Evolutionary conservation across 495 filamentous ascomycete genomes (phyloP).

Genomic region (Chaetomium fimeti): DNA sequence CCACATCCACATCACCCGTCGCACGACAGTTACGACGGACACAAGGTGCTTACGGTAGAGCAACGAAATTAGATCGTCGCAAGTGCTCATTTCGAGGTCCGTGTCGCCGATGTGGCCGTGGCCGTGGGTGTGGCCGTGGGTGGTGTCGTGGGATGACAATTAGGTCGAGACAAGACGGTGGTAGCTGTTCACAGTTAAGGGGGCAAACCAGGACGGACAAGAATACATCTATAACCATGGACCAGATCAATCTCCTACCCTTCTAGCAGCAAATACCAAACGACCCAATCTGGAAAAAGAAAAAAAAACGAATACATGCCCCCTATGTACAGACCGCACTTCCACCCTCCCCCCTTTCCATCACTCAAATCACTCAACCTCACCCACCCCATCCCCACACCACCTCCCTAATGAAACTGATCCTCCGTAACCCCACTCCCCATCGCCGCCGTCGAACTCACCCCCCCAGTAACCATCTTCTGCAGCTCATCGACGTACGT

Average conservation of each 20-base stretch:
- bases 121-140: too few species aligned
- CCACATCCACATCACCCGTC: not conserved
- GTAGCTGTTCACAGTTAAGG: not conserved
- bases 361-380: not conserved
- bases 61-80: not conserved
- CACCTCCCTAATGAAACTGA: slow-evolving; percentile 63
- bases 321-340: not conserved
- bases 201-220: not conserved
- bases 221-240: not conserved
- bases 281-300: not conserved
- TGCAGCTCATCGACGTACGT: slow-evolving; percentile 90
- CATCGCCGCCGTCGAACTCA: slow-evolving; percentile 91
- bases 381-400: not conserved
- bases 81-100: not conserved
- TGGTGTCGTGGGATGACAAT: too few species aligned
- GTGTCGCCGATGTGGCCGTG: too few species aligned
- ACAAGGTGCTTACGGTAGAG: slow-evolving; percentile 1
- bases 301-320: not conserved
- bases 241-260: not conserved
- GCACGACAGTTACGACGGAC: not conserved
- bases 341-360: not conserved
- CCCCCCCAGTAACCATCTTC: slow-evolving; percentile 95
- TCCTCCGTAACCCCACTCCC: slow-evolving; percentile 97
- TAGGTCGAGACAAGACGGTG: not conserved
- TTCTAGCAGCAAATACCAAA: not conserved